Conservation (phyloP, 2,329 filamentous ascomycete genomes). For the Lecanicillium sp. region DNA sequence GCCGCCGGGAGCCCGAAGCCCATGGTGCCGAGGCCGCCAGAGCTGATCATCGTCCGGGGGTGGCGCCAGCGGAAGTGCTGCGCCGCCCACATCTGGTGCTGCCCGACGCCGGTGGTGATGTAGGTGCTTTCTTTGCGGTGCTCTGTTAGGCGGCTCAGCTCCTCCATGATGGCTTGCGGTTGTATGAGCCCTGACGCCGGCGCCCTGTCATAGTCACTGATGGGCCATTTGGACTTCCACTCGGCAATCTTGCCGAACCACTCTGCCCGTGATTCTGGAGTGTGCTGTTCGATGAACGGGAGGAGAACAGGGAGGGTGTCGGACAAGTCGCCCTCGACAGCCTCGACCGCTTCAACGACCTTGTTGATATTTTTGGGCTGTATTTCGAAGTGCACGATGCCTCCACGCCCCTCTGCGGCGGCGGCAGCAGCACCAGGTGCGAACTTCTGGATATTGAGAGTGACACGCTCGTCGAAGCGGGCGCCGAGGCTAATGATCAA, state of each 20-base stretch:
- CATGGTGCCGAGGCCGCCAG: constrained; percentile 81
- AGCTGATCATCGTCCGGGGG: constrained; percentile 91
- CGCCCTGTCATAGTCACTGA: constrained; percentile 72
- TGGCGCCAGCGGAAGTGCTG: constrained; percentile 94
- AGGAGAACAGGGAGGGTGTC: constrained; percentile 73
- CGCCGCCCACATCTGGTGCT: constrained; percentile 98
- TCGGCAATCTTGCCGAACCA: constrained; percentile 86
- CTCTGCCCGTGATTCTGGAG: constrained; percentile 61
- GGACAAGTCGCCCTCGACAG: constrained; percentile 89
- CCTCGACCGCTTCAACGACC: constrained; percentile 92
- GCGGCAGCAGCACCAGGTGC: constrained; percentile 82
- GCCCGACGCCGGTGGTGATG: constrained; percentile 89
- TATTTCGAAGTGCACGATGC: constrained; percentile 96
- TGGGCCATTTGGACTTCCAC: constrained; percentile 90
- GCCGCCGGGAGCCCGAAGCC: constrained; percentile 83
- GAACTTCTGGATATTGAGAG: constrained; percentile 73
- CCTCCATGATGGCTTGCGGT: constrained; percentile 86
- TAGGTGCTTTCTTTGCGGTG: constrained; percentile 76
- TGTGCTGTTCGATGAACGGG: constrained; percentile 59
- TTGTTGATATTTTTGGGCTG: constrained; percentile 99
- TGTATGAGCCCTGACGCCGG: constrained; percentile 77
- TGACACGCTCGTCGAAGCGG: constrained; percentile 95
- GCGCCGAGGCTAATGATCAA: constrained; percentile 89
- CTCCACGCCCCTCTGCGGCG: constrained; percentile 76
- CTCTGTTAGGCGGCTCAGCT: constrained; percentile 76